A percentile compares a stretch with the other conserved stretches of the same genome.
These are phyloP conservation scores for Hordeum pubiflorum DNA, from an alignment of 202 grass and related monocot species.

Conservation along the genomic window DNA sequence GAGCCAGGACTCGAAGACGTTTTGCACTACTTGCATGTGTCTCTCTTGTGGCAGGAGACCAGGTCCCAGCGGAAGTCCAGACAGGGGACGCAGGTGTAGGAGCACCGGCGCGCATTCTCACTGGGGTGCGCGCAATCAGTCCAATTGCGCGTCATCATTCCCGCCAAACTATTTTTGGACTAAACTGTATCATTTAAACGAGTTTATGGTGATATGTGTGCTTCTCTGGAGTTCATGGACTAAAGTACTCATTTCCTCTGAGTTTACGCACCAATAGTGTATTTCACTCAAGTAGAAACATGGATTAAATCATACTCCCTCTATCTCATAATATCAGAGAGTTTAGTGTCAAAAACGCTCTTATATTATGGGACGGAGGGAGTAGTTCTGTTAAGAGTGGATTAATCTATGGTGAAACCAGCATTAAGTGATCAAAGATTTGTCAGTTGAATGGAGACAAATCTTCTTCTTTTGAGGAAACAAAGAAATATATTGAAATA, in stretches of 20 bases:
- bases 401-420: conserved; percentile 14
- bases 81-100: neutral
- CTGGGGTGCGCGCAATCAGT: neutral
- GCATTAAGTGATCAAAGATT: conserved; percentile 14
- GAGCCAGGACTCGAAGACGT: neutral
- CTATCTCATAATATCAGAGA: too few species aligned
- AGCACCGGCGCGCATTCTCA: neutral
- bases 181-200: neutral
- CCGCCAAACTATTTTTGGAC: neutral
- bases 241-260: neutral
- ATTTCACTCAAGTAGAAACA: conserved; percentile 3
- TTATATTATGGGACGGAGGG: too few species aligned
- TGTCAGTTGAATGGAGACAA: neutral
- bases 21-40: neutral
- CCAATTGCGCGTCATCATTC: neutral
- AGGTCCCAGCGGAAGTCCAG: neutral
- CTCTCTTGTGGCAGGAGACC: neutral
- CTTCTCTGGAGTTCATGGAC: neutral
- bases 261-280: neutral
- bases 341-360: too few species aligned
- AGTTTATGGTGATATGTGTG: neutral
- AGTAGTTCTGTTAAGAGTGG: neutral
- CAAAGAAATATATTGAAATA: conserved; percentile 16
- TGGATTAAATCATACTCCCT: neutral
- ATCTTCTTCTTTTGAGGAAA: neutral